A percentile compares a stretch with the other conserved stretches of the same genome.
Evolutionary conservation across 345 rosid genomes (phyloP).

Genomic region (Linum lewisii): DNA sequence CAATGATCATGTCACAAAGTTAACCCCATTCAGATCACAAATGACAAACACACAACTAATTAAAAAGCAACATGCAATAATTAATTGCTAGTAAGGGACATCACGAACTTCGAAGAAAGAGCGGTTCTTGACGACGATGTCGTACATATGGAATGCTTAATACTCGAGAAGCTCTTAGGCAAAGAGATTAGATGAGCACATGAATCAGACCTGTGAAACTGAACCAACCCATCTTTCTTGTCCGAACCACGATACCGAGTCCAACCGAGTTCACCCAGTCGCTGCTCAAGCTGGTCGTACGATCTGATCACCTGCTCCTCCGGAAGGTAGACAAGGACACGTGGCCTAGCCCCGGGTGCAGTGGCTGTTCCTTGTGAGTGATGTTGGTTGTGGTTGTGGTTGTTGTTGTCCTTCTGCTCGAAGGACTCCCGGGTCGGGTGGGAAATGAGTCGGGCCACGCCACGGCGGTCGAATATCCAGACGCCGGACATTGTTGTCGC

Average conservation of each 20-base stretch:
- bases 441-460: conserved; percentile 39
- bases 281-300: conserved; percentile 38
- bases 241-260: conserved; percentile 34
- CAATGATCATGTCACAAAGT: no score
- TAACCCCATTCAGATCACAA: no score
- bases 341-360: conserved; percentile 64
- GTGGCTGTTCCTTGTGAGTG: conserved; percentile 61
- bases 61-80: no score
- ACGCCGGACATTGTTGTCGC: conserved; percentile 43
- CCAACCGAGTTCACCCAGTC: conserved; percentile 54
- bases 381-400: conserved; percentile 19
- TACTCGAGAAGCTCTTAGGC: conserved; percentile 30
- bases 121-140: conserved; percentile 57
- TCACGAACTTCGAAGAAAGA: conserved; percentile 56
- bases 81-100: no score
- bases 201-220: conserved; percentile 44
- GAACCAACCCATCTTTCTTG: conserved; percentile 35
- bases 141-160: conserved; percentile 48
- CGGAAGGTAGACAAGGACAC: conserved; percentile 51
- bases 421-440: conserved; percentile 57
- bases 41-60: no score
- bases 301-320: conserved; percentile 47
- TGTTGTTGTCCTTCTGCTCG: conserved; percentile 27
- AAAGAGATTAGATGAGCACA: conserved; percentile 47
- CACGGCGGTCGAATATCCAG: conserved; percentile 57